phyloP scores from a whole-genome alignment of 441 rosid species.

The Erysimum pusillum region DNA sequence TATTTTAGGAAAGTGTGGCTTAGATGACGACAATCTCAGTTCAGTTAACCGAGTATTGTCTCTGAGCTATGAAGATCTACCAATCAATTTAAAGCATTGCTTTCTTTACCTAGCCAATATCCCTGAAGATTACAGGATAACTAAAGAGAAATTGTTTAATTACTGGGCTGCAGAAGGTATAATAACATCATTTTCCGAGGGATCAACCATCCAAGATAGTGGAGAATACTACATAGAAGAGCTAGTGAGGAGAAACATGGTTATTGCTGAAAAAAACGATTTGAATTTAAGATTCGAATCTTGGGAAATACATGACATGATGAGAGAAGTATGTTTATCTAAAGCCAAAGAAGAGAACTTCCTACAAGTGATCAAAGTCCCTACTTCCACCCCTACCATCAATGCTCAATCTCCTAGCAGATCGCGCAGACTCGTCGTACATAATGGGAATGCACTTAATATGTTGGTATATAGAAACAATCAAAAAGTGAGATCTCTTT shows the following conservation, averaged over 20 bases:
- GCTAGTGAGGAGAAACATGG: not conserved
- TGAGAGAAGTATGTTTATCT: not conserved
- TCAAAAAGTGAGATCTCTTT: not conserved
- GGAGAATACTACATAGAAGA: not conserved
- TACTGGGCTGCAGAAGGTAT: too few relatives aligned
- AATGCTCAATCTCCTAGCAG: not conserved
- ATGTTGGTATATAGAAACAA: not conserved
- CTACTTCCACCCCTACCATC: not conserved
- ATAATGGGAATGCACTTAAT: not conserved
- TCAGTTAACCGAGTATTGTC: too few relatives aligned
- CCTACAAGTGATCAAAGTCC: not conserved
- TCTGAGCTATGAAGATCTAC: too few relatives aligned
- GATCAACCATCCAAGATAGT: too few relatives aligned
- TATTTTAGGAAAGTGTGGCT: too few relatives aligned
- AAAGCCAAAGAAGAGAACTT: constrained; percentile 18
- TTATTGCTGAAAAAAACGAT: not conserved
- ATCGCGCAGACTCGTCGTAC: not conserved
- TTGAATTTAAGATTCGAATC: rapidly evolving
- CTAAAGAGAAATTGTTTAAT: too few relatives aligned
- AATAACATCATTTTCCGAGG: too few relatives aligned
- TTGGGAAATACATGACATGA: constrained; percentile 4
- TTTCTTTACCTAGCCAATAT: too few relatives aligned
- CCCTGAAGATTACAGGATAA: too few relatives aligned
- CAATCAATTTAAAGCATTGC: too few relatives aligned
- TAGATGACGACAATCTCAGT: too few relatives aligned